Evolutionary conservation across 805 yeast species (phyloP).

Genomic region (Pichia deserticola): DNA sequence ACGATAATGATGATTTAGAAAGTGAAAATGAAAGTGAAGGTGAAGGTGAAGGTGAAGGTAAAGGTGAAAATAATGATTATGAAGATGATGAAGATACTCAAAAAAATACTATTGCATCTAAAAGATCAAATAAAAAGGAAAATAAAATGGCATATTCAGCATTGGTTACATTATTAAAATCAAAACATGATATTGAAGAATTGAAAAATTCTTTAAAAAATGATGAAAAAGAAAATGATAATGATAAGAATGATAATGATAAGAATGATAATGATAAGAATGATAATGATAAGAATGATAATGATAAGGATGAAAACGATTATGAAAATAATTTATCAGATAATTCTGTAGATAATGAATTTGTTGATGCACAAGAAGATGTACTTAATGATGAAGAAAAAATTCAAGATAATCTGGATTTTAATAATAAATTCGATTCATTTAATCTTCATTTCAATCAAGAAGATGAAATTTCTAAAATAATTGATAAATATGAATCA

Average conservation of each 20-base stretch:
- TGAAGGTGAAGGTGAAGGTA: constrained; percentile 23
- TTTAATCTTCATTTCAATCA: constrained; percentile 70
- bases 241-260: no score
- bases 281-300: constrained; percentile 4
- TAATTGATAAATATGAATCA: constrained; percentile 26
- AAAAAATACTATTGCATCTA: constrained; percentile 14
- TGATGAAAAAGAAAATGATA: constrained; percentile 1
- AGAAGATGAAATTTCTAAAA: constrained; percentile 32
- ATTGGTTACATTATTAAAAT: constrained; percentile 20
- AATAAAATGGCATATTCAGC: constrained; percentile 26
- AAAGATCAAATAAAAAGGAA: constrained; percentile 12
- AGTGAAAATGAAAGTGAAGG: constrained; percentile 26
- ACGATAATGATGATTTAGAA: constrained; percentile 11
- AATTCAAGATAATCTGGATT: constrained; percentile 29
- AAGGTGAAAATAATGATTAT: constrained; percentile 21
- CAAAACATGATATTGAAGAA: constrained; percentile 13
- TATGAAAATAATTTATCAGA: constrained; percentile 13
- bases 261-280: constrained; percentile 8
- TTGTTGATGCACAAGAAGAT: constrained; percentile 12
- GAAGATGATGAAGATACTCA: constrained; percentile 16
- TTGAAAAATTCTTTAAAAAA: constrained; percentile 1
- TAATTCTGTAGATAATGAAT: constrained; percentile 16
- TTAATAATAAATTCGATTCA: constrained; percentile 43
- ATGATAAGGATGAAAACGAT: constrained; percentile 10
- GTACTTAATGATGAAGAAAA: constrained; percentile 31